Base-by-base conservation (phyloP, 2,329 filamentous ascomycete genomes). In the Paraphaeosphaeria minitans region DNA sequence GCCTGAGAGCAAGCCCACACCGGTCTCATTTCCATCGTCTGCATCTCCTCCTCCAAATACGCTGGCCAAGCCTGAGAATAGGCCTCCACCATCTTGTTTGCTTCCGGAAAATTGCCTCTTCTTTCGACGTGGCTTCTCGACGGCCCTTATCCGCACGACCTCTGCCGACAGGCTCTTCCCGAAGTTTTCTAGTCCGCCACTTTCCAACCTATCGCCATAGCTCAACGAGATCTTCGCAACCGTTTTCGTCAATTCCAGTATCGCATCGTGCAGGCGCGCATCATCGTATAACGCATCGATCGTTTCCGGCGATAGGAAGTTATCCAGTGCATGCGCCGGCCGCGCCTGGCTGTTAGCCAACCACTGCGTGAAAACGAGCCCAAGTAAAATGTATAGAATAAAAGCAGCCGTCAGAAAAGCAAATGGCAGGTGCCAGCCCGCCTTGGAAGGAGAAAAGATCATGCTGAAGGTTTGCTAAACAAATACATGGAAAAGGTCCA, bases 401-500 rank as follows among this genome's bases (percentile, higher is more conserved):
- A 66, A 64, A 4, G 56, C 29, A 24, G 58, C 13, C 2, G 58
- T 35, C 13, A 67, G 43, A 33, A 62, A 53, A 39, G 59, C 58
- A 45, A 69, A 58, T 31, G 61, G 63, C 14, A 72, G 61, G 64
- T 69, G 67, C 68, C 68, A 71, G 63, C 65, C 62, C 56, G 54
- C 47, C 52, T 58, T 68, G n/a, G 50, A 64, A 63, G 66, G 48
- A 62, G 66, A 49, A 67, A 67, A 66, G 66, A 72, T 72, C 67
- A 70, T 71, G 60, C 63, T 53, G 53, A 47, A 57, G 57, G 57
- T 59, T 64, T 54, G 55, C 42, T 62, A 65, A 56, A 41, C 43
- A 56, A 50, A 51, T 41, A n/a, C 27, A 55, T 58, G 42, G 57
- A 59, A 59, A 45, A 19, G 19, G 50, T 51, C 37, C 21, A 54